phyloP scores from a whole-genome alignment of 306 rosid species.

The Medicago truncatula region DNA sequence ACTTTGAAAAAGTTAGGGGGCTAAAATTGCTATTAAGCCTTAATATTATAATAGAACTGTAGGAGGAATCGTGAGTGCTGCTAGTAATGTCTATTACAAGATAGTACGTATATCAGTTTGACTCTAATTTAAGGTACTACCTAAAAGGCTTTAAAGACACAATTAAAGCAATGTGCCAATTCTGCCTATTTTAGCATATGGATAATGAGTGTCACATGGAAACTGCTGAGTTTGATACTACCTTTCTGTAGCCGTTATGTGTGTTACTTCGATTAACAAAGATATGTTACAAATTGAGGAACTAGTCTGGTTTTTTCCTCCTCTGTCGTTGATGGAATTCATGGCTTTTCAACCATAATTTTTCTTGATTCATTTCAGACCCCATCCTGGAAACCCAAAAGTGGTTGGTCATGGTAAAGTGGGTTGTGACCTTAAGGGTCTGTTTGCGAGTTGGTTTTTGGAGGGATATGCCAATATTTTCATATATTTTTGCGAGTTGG shows the following conservation, averaged over 20 bases:
- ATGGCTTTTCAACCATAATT: too few relatives aligned
- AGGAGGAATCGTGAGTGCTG: slow-evolving; percentile 25
- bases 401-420: too few relatives aligned
- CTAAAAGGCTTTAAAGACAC: not conserved
- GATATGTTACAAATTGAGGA: not conserved
- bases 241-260: slow-evolving; percentile 17
- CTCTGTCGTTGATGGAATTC: too few relatives aligned
- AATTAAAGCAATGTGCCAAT: slow-evolving; percentile 10
- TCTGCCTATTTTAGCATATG: slow-evolving; percentile 30
- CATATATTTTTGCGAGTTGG: too few relatives aligned
- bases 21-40: too few relatives aligned
- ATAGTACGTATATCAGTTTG: not conserved
- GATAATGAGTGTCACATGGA: slow-evolving; percentile 8
- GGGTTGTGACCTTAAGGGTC: too few relatives aligned
- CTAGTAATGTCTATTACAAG: not conserved
- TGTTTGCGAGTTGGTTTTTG: too few relatives aligned
- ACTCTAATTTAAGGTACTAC: slow-evolving; percentile 12
- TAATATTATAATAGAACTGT: slow-evolving; percentile 5
- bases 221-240: slow-evolving; percentile 23
- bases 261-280: slow-evolving; percentile 3
- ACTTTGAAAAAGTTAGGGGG: too few relatives aligned
- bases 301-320: too few relatives aligned
- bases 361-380: too few relatives aligned
- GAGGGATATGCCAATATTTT: too few relatives aligned
- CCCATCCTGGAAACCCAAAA: too few relatives aligned